Base-by-base conservation (phyloP, 2,329 filamentous ascomycete genomes). In the Pseudocercospora musae region DNA sequence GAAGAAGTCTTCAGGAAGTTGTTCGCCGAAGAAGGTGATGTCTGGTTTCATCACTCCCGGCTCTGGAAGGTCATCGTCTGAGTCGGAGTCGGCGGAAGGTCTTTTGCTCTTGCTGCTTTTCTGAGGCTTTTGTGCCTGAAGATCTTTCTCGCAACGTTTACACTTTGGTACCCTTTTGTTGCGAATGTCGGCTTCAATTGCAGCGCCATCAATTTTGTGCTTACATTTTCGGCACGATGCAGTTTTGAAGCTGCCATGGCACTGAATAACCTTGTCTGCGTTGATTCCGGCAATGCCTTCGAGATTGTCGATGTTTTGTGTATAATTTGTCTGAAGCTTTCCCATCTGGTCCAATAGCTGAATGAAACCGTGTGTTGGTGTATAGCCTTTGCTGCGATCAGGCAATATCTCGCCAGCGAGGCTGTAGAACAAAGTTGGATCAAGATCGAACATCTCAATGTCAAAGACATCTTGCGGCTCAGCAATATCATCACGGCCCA, bases 391-490 rank as follows among this genome's bases (percentile, higher is more conserved):
- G 68, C 91, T 87, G 13, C 89, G 87, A 21, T 87, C 85, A 10
- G 94, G 92, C 29, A 98, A 80, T 67, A 98, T 96, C 74, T 96
- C 92, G 74, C 91, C 91, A 52, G 94, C 94, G 52, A 97, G 86
- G 1, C 87, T 89, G 80, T 96, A 99, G 81, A 99, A 99, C 67
- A 94, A 90, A 67, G 66, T 72, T n/a, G 95, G 95, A 73, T 98
- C 90, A 53, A 93, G 85, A 69, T 87, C 87, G 77, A 99, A 99
- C 68, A 93, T 83, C 57, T 86, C 78, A 66, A 98, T 95, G 78
- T 96, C 92, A 73, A 99, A 99, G 25, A 98, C 92, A 73, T 98
- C 92, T 74, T 98, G 93, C 0, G 94, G 94, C 71, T 97, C 93
- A 66, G 81, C 86, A 25, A 60, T 57, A 21, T 44, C 59, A 37